A percentile compares a stretch with the other conserved stretches of the same genome.
Evolutionary conservation across 805 yeast species (phyloP).

Genomic region (Cyberlindnera misumaiensis): DNA sequence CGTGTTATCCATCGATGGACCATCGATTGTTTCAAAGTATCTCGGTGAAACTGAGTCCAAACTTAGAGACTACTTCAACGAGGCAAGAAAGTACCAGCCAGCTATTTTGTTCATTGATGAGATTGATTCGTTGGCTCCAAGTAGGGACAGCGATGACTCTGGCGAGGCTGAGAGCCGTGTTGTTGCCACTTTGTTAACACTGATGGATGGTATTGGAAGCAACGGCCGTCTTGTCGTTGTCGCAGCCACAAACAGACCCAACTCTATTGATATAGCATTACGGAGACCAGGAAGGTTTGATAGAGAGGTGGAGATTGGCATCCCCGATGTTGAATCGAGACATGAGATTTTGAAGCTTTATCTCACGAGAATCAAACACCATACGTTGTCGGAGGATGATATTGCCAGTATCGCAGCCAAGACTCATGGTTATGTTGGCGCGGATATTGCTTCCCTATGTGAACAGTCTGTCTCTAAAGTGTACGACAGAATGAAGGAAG

Average conservation of each 20-base stretch:
- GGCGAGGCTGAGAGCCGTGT: slow-evolving; percentile 90
- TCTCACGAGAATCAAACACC: slow-evolving; percentile 44
- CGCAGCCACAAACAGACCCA: slow-evolving; percentile 72
- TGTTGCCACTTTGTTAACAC: slow-evolving; percentile 78
- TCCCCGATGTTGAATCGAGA: slow-evolving; percentile 83
- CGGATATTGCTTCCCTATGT: slow-evolving; percentile 82
- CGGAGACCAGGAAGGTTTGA: slow-evolving; percentile 88
- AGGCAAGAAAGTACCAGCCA: slow-evolving; percentile 84
- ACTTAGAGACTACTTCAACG: slow-evolving; percentile 73
- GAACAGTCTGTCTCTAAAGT: slow-evolving; percentile 86
- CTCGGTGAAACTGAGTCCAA: slow-evolving; percentile 91
- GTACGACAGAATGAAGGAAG: slow-evolving; percentile 41
- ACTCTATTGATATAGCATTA: slow-evolving; percentile 60
- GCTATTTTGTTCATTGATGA: slow-evolving; percentile 87
- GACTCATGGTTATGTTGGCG: slow-evolving; percentile 98
- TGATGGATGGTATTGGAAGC: slow-evolving; percentile 73
- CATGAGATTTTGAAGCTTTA: slow-evolving; percentile 63
- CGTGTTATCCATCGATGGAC: slow-evolving; percentile 79
- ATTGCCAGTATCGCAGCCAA: slow-evolving; percentile 59
- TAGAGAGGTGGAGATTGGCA: slow-evolving; percentile 83
- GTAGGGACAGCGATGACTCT: slow-evolving; percentile 72
- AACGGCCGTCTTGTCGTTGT: slow-evolving; percentile 58
- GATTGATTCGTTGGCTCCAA: slow-evolving; percentile 87
- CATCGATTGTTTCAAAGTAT: slow-evolving; percentile 87
- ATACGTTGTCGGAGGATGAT: slow-evolving; percentile 45